Evolutionary conservation across 306 rosid genomes (phyloP), one percentile per base, ranked within the genome.

Genomic region (Neltuma alba): DNA sequence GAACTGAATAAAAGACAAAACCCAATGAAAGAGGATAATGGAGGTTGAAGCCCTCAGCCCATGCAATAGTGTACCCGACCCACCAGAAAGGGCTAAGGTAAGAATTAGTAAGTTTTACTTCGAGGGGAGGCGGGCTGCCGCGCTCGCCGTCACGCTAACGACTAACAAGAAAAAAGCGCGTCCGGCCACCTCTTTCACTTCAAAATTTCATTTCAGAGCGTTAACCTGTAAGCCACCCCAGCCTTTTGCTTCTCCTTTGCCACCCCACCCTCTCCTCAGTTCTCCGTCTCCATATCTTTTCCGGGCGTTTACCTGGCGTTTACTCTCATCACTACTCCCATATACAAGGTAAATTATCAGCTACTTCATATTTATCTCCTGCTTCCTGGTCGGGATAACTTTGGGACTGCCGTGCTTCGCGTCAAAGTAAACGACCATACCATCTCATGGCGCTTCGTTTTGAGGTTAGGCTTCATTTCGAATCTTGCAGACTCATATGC

Each of bases 371-470:
- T 64, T 48, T 18, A 14, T 31, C 7, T 14, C 20, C 9, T 54
- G 18, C 57, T 62, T 76, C 76, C 3, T 0, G 40, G 8, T 21
- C 78, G 81, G 85, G 74, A 72, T 33, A 48, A 60, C 40, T 50
- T 10, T n/a, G n/a, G n/a, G n/a, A n/a, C n/a, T 50, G 9, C 44
- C 7, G 1, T 38, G 33, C 73, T 7, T 69, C 33, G 74, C 68
- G 84, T 30, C 83, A 6, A 1, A 38, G 14, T 75, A n/a, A 80
- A 72, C 57, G 41, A n/a, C 66, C 25, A 9, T 18, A 21, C 64
- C 63, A 33, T 34, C 44, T 36, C 3, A 89, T 94, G 98, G 92
- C 98, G 64, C 97, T 92, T 83, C 85, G 87, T 69, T 94, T 94
- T 40, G 97, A 94, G 98, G 98, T 94, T 67, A 18, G 52, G 9